Evolutionary conservation across 768 basidiomycete species (phyloP), one percentile per base, ranked within the genome.

Genomic region (Suillus subluteus): DNA sequence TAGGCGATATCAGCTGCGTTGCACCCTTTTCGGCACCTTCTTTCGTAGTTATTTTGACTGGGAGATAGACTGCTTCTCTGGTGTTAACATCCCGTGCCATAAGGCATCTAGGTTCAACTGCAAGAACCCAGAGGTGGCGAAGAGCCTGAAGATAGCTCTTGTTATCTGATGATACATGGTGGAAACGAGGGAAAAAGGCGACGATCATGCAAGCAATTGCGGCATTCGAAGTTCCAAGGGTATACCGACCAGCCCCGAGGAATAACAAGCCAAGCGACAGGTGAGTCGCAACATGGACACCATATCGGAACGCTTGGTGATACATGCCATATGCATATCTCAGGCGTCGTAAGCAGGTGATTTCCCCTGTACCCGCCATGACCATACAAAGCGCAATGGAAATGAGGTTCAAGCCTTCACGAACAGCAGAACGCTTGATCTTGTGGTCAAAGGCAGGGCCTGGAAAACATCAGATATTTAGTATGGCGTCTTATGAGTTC

Each of bases 351-450:
- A 99, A 82, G 70, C 93, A 94, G 64, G 91, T 91, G 61, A 98
- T 87, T 76, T 99, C 96, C 4, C 98, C 98, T 0, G 96, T 97
- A 12, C 98, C 98, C 2, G 97, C 95, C 94, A 99, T 97, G 52
- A 99, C 91, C 86, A 97, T 91, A 73, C 92, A 89, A 40, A 98
- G 79, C 1, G 96, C 84, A 43, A 98, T 84, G 0, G 94, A 91
- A 64, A 99, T 91, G 48, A 96, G 80, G 73, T 93, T 96, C 43
- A 98, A 82, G 4, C 94, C 94, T 71, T 95, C 94, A 15, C 96
- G 86, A 30, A 96, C 86, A 4, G 95, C 91, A 7, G 91, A 89
- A 2, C 96, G 89, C 72, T 92, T 91, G 75, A 98, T 95, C 72
- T 91, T 91, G 66, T 91, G 89, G 73, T 98, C 95, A 70, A 95